Base-by-base conservation (phyloP, 345 rosid species). In the Hibiscus tridactylites region DNA sequence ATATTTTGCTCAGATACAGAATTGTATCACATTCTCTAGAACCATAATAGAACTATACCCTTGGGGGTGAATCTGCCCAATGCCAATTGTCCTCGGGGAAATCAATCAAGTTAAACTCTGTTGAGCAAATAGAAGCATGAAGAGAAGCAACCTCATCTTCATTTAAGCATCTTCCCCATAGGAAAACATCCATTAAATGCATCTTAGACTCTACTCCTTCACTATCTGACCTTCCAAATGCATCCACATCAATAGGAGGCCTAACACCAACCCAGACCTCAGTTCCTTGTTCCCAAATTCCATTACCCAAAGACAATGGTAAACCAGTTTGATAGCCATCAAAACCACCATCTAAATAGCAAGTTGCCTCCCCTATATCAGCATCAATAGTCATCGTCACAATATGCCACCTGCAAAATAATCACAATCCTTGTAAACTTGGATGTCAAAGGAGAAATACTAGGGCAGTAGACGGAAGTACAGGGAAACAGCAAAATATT, bases 151-250 rank as follows among this genome's bases (percentile, higher is more conserved):
- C 83, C 77, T 96, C 99, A 42, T 96, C 99, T 80, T 96, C 99
- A 68, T 86, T 91, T 81, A 96, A 85, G 83, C 97, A 92, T 81
- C 89, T 88, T 49, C 98, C 99, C 99, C 99, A 96, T 2, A 96
- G 83, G 81, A 96, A 96, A 79, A 91, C 97, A 83, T 96, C 99
- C 99, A 96, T 96, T 73, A 96, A 85, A 82, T 96, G 98, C 98
- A 92, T 91, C 85, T 96, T 96, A 63, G 99, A 87, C 79, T 96
- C 99, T 9, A 83, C 91, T 81, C 98, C 99, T 83, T 96, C 99
- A 68, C 99, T 96, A 83, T 96, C 99, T 37, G 99, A 96, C 83
- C 99, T 91, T 76, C 99, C 98, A 71, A 96, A 92, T 50, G 96
- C 90, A 83, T 96, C 99, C 79, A 92, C 73, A 72, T 91, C 99